Base-by-base conservation (phyloP, 495 filamentous ascomycete species). In the Aspergillus sparsus region DNA sequence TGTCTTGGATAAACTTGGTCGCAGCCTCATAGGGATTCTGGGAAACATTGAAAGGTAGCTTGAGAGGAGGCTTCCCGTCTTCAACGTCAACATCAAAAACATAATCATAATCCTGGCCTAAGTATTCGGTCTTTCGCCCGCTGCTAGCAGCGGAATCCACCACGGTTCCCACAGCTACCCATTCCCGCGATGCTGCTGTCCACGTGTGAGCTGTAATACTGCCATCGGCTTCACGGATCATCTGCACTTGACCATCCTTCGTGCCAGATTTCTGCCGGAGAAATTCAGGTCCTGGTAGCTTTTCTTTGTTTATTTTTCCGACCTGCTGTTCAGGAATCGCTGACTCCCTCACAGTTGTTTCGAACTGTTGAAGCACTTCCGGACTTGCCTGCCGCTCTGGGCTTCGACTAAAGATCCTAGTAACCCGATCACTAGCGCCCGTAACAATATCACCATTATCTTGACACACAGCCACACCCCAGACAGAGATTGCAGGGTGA, bases 51-150 rank as follows among this genome's bases (percentile, higher is more conserved):
- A 90, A 98, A 2, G 95, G 93, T 34, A 99, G 80, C 68, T 98
- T 98, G 35, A 98, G 81, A 3, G 94, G 85, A 33, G 95, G 95
- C 63, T 93, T 91, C 39, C 94, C 95, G 61, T 98, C 95, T 68
- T 97, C 89, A 58, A 98, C 93, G 66, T 97, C 95, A 31, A 99
- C 94, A 68, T 98, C 93, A 63, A 98, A 99, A 50, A 99, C 95
- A 70, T 90, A 97, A 66, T 99, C 95, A 69, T 95, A 99, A 56
- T 96, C 90, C 70, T 93, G 85, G 21, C 95, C 95, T 2, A 87
- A 71, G 68, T 93, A 89, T 44, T 87, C 76, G 11, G 81, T 86
- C 70, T 89, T 90, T 47, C 81, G 81, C 4, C 89, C 88, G 59
- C 86, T 90, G 68, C 91, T 94, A 35, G 88, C 93, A 36, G 87